Base-by-base conservation (phyloP, 345 rosid species). In the Moringa oleifera region DNA sequence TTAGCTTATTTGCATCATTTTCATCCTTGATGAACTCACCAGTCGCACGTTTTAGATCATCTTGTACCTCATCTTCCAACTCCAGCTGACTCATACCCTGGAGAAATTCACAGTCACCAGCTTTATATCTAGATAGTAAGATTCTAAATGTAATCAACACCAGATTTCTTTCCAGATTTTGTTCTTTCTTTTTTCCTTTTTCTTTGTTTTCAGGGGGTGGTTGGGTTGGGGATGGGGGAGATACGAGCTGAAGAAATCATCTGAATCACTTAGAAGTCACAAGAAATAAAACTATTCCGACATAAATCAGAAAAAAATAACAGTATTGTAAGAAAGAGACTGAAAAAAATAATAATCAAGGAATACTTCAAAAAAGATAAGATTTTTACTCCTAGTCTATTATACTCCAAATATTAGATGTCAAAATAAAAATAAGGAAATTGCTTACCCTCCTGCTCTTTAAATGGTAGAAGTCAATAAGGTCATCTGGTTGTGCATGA, bases 11-110 rank as follows among this genome's bases (percentile, higher is more conserved):
- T 56, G 96, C 90, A 71, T 90, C 97, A 67, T 94, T 90, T 36
- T 83, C 96, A 69, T 90, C 99, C 72, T 90, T 88, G 55, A 85
- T 78, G 75, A 94, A 94, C 76, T 94, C 97, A 65, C 99, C 99
- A 47, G 99, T 94, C 41, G 99, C 99, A 57, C 99, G 96, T 70
- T 94, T 93, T 23, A 93, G 75, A 79, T 93, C 98, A 69, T 93
- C 98, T 77, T 93, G 94, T 61, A 93, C 97, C 70, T 86, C 92
- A 77, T 94, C 99, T 80, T 94, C 99, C 88, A 94, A 80, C 74
- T 94, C 99, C 63, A 94, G 90, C 80, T 86, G 99, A 75, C 99
- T 94, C 99, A 94, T 94, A 56, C 99, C 99, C 99, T 94, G 80
- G 23, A 64, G 51, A 55, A 50, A 55, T 57, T 37, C 51, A 59